A percentile compares a stretch with the other conserved stretches of the same genome.
Evolutionary conservation across 2,329 filamentous ascomycete genomes (phyloP).

Genomic region (Fusarium nematophilum): DNA sequence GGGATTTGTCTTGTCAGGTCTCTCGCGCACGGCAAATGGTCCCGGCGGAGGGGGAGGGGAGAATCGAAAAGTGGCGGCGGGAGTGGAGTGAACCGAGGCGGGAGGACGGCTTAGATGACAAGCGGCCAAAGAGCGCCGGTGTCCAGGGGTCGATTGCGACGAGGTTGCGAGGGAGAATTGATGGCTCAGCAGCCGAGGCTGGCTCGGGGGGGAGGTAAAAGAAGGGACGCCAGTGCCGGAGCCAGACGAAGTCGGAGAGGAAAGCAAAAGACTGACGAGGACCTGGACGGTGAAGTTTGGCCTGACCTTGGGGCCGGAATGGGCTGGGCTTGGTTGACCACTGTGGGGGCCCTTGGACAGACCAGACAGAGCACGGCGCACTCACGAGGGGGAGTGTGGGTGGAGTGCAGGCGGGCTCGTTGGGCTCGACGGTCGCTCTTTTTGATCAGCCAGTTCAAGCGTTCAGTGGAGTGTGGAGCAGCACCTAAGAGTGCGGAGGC

Average conservation of each 20-base stretch:
- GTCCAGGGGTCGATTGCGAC: constrained; percentile 8
- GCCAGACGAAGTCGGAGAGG: constrained; percentile 21
- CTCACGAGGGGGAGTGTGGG: constrained; percentile 29
- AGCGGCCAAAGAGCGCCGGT: neutral
- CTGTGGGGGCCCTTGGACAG: constrained; percentile 19
- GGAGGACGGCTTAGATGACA: constrained; percentile 23
- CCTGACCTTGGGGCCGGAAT: constrained; percentile 43
- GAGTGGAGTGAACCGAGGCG: constrained; percentile 35
- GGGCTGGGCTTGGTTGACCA: constrained; percentile 36
- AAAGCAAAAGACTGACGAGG: constrained; percentile 35
- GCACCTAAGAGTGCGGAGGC: constrained; percentile 1
- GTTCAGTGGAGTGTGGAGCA: constrained; percentile 1
- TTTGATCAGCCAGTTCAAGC: constrained; percentile 32
- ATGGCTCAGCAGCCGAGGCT: constrained; percentile 31
- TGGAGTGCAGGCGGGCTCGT: constrained; percentile 12
- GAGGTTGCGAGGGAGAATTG: constrained; percentile 22
- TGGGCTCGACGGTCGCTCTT: constrained; percentile 1
- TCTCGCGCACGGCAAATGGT: constrained; percentile 30
- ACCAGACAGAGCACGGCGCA: constrained; percentile 9
- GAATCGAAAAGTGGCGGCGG: constrained; percentile 32
- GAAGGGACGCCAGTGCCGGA: constrained; percentile 27
- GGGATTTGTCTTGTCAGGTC: constrained; percentile 12
- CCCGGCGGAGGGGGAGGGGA: constrained; percentile 34
- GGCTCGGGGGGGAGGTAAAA: constrained; percentile 19
- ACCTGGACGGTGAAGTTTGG: constrained; percentile 45